A percentile compares a stretch with the other conserved stretches of the same genome.
Evolutionary conservation across 176 grass and related monocot genomes (phyloP).

Genomic region (Calamus simplicifolius): DNA sequence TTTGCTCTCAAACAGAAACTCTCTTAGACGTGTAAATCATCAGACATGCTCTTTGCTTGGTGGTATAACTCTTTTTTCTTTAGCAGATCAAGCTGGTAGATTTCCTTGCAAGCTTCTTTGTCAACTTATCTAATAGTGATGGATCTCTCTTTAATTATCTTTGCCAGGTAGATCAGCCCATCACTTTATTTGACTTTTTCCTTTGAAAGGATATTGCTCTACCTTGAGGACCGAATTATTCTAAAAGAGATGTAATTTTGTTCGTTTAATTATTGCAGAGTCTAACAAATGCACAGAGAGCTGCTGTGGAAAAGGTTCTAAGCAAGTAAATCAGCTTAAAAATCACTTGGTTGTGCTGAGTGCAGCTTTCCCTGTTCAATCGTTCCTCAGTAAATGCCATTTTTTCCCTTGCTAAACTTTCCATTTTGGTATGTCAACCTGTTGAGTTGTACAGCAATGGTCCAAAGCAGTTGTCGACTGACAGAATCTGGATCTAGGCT

Average conservation of each 20-base stretch:
- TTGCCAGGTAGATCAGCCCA: slow-evolving; percentile 46
- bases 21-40: slow-evolving; percentile 5
- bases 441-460: too few species aligned
- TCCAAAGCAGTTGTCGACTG: too few species aligned
- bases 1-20: slow-evolving; percentile 14
- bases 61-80: not conserved
- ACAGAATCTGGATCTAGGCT: too few species aligned
- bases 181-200: not conserved
- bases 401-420: too few species aligned
- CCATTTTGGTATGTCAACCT: too few species aligned
- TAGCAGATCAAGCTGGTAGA: slow-evolving; percentile 72
- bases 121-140: slow-evolving; percentile 46
- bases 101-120: slow-evolving; percentile 55
- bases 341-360: too few species aligned
- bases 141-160: slow-evolving; percentile 59
- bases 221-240: too few species aligned
- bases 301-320: slow-evolving; percentile 45
- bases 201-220: not conserved
- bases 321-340: slow-evolving; percentile 23
- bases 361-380: too few species aligned
- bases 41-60: slow-evolving; percentile 1
- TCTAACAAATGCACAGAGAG: slow-evolving; percentile 47
- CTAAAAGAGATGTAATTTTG: not conserved
- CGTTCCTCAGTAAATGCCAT: too few species aligned
- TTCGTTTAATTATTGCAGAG: slow-evolving; percentile 31